Conservation (phyloP, 805 yeast genomes). For the Wickerhamiella parazyma region DNA sequence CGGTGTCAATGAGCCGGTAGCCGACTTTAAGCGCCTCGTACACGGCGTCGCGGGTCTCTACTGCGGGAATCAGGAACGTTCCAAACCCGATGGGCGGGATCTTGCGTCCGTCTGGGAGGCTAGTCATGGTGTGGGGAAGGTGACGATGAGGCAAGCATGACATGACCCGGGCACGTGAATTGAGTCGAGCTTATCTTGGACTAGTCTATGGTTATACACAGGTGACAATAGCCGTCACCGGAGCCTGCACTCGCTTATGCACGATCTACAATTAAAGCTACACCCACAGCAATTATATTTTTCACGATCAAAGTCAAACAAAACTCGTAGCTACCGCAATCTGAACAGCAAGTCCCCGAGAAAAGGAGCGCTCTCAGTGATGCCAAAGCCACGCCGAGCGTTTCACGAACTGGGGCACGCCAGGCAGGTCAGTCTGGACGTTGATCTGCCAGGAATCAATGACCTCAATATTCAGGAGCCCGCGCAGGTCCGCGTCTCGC, state of each 20-base stretch:
- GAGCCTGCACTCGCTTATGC: no score
- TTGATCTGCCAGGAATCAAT: neutral
- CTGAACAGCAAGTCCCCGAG: no score
- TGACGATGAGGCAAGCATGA: neutral
- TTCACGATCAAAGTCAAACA: no score
- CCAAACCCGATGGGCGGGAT: constrained; percentile 23
- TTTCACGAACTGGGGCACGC: neutral
- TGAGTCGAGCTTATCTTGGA: no score
- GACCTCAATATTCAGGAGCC: neutral
- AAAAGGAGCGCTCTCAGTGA: no score
- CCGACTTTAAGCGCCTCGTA: constrained; percentile 47
- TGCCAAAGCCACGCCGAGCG: neutral
- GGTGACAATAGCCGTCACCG: no score
- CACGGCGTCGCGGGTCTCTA: constrained; percentile 28
- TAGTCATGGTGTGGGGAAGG: neutral
- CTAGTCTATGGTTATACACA: no score
- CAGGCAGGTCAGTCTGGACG: neutral
- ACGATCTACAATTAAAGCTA: no score
- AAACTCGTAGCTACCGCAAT: no score
- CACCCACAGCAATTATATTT: no score
- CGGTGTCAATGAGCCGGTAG: constrained; percentile 63
- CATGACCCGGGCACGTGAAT: no score
- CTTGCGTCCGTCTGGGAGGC: constrained; percentile 5
- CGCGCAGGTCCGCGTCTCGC: neutral
- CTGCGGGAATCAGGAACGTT: constrained; percentile 18